A percentile compares a stretch with the other conserved stretches of the same genome.
phyloP scores from a whole-genome alignment of 139 green algal species.

The Dunaliella primolecta region DNA sequence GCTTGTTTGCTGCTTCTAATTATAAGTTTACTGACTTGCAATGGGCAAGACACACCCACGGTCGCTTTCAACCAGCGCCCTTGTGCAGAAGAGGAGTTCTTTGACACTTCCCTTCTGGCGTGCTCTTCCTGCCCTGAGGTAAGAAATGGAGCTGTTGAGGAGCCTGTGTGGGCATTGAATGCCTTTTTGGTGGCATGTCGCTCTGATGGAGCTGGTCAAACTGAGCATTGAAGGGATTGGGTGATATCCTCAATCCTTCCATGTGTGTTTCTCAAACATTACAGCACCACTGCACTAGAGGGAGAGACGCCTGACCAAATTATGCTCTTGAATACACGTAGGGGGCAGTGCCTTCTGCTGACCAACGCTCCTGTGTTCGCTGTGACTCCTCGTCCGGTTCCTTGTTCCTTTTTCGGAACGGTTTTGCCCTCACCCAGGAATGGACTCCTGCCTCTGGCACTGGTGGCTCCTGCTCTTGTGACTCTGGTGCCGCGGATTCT shows the following conservation, averaged over 20 bases:
- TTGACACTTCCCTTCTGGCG: conserved; percentile 20
- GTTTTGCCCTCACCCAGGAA: conserved; percentile 16
- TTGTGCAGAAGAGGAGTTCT: conserved; percentile 12
- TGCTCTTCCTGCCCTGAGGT: conserved; percentile 28
- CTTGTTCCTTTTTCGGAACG: conserved; percentile 18
- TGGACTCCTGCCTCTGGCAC: conserved; percentile 18
- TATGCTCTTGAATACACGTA: conserved; percentile 1
- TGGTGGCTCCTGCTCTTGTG: not conserved
- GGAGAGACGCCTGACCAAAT: not conserved
- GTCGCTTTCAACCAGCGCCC: not conserved
- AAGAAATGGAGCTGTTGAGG: not conserved
- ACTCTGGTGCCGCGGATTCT: not conserved
- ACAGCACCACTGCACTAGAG: too few relatives aligned
- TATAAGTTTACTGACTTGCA: too few relatives aligned
- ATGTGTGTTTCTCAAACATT: not conserved
- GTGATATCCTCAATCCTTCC: not conserved
- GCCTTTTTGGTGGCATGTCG: not conserved
- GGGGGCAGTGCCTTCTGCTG: conserved; percentile 21
- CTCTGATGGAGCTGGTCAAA: not conserved
- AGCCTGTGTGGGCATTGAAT: not conserved
- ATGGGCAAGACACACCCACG: too few relatives aligned
- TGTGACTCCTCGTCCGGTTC: conserved; percentile 23
- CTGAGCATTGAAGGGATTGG: not conserved
- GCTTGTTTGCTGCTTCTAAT: too few relatives aligned
- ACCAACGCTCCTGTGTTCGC: conserved; percentile 24